phyloP scores from a whole-genome alignment of 2,329 filamentous ascomycete species.

The Sordariomycetes sp. region DNA sequence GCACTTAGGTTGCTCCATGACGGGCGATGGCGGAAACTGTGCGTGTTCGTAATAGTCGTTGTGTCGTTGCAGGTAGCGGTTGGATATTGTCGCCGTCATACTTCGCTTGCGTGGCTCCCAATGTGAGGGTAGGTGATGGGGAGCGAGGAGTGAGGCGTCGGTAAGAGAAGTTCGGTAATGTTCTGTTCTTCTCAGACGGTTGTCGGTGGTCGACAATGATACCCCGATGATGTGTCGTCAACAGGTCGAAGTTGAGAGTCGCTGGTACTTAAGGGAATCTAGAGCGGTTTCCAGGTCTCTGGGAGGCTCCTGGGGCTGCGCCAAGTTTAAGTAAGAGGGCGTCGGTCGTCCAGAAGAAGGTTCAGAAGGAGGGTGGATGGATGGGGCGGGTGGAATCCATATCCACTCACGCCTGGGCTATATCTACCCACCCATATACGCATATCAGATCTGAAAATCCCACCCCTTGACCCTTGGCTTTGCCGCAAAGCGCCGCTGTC shows the following conservation, averaged over 20 bases:
- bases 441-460: conserved; percentile 6
- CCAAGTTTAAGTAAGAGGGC: conserved; percentile 5
- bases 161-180: not conserved
- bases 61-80: conserved; percentile 27
- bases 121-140: not conserved
- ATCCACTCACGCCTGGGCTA: not conserved
- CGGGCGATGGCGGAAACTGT: conserved; percentile 63
- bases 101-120: not conserved
- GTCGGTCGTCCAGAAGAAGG: not conserved
- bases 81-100: conserved; percentile 10
- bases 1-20: conserved; percentile 70
- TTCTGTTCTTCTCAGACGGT: not conserved
- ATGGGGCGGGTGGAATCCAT: not conserved
- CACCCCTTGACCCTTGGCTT: conserved; percentile 6
- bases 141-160: not conserved
- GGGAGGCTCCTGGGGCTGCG: conserved; percentile 4
- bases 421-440: conserved; percentile 1
- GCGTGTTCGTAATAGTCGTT: conserved; percentile 36
- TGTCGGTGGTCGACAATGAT: not conserved
- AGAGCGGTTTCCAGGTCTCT: conserved; percentile 1
- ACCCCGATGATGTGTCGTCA: not conserved
- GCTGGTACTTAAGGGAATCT: no score
- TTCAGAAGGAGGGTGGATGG: not conserved
- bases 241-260: not conserved
- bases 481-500: conserved; percentile 3